Base-by-base conservation (phyloP, 805 yeast genomes). In the Torulaspora gathmanii region DNA sequence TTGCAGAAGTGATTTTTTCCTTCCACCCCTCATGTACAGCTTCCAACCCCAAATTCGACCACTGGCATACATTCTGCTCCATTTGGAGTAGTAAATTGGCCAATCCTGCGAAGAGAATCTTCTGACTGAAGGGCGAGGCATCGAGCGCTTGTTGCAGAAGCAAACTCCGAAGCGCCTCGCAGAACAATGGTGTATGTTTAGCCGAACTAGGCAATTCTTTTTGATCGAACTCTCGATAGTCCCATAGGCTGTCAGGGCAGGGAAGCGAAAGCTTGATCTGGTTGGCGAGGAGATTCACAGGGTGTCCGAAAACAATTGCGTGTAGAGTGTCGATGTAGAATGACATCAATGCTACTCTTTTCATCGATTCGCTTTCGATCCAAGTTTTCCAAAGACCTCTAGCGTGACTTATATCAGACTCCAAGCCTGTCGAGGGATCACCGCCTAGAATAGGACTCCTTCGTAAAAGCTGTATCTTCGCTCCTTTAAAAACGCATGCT, bases 301-400 rank as follows among this genome's bases (percentile, higher is more conserved):
- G 79, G 64, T 86, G 93, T 4, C 90, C 82, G 60, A 82, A 84
- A 45, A 83, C 73, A 19, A 83, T 74, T 36, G 86, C 82, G 65
- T 86, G 93, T 3, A 80, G 72, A 3, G 82, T 80, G 62, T 86
- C 95, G 49, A 83, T 69, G 25, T 22, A 6, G 8, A 22, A 6
- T 22, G 25, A 22, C 9, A 22, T 22, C 25, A 22, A 22, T 4
- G 25, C 25, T 10, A 22, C 25, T 22, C 25, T 22, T 4, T 22
- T 6, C 8, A 22, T 22, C 25, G 25, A 22, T 4, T 6, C 25
- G 25, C 25, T 22, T 10, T 22, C 25, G 25, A 22, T 4, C 8
- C 25, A 22, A 6, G 25, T 22, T 22, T 22, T 22, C 9, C 25
- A 20, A 20, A 20, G 25, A 6, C 25, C 25, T 7, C 25, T 22